Conservation (phyloP, 106 monocot genomes). For the Agapanthus africanus region DNA sequence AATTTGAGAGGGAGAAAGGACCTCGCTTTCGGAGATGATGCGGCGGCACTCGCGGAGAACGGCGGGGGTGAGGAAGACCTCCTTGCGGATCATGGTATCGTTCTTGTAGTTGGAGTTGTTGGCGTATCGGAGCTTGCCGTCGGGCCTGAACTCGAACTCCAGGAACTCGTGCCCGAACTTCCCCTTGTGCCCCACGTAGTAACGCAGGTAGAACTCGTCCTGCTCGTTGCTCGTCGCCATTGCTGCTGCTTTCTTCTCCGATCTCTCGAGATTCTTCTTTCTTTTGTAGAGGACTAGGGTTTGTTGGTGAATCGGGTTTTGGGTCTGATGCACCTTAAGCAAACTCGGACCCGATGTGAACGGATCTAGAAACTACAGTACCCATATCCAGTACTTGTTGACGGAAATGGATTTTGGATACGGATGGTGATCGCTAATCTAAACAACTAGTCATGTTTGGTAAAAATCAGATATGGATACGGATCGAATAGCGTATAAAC, state of each 20-base stretch:
- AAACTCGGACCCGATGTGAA: no score
- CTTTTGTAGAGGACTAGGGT: no score
- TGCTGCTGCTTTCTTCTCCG: neutral
- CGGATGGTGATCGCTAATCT: no score
- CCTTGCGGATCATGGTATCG: conserved; percentile 99
- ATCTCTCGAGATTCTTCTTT: no score
- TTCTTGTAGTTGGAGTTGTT: conserved; percentile 99
- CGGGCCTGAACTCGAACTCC: conserved; percentile 99
- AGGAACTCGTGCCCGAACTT: conserved; percentile 99
- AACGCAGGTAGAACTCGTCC: conserved; percentile 94
- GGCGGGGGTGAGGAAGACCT: conserved; percentile 85
- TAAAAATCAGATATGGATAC: no score
- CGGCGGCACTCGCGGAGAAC: conserved; percentile 91
- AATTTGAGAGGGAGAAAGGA: neutral
- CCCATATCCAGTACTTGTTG: no score
- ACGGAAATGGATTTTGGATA: no score
- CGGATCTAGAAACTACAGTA: no score
- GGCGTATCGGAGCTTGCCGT: conserved; percentile 93
- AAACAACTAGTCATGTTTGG: no score
- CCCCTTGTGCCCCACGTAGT: conserved; percentile 97
- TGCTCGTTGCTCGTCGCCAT: conserved; percentile 24
- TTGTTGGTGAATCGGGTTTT: no score
- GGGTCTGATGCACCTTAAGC: no score
- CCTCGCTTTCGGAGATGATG: conserved; percentile 87
- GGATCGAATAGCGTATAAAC: no score